These are phyloP conservation scores for Ceratocystis diversiconidia DNA, from an alignment of 2,329 filamentous ascomycete species.

Conservation along the genomic window DNA sequence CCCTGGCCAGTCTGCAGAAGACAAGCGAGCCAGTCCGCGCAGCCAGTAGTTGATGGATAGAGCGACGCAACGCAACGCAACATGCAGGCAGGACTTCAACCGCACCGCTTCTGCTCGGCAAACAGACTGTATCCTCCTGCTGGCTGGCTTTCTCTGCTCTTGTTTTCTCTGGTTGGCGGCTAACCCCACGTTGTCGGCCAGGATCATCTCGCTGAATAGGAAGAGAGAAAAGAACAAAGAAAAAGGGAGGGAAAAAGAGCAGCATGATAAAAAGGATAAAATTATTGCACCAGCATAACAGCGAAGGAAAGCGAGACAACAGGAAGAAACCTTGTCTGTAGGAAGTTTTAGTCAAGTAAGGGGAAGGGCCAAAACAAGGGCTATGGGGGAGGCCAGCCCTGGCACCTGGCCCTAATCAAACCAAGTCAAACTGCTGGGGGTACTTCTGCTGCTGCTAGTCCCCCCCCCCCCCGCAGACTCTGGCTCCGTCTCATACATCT, in stretches of 20 bases:
- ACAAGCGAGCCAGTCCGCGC: not conserved
- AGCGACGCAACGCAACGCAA: not conserved
- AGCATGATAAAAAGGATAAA: not conserved
- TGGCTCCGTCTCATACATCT: too few species aligned
- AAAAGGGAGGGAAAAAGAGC: not conserved
- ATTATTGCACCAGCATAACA: not conserved
- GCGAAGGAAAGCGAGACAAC: not conserved
- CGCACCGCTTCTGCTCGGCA: not conserved
- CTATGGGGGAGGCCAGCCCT: not conserved
- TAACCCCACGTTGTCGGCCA: conserved; percentile 1
- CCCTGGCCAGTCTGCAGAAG: too few species aligned
- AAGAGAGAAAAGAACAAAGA: too few species aligned
- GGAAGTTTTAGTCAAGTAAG: not conserved
- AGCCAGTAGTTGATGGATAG: not conserved
- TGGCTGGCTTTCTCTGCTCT: not conserved
- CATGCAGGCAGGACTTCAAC: not conserved
- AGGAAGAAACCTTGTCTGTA: not conserved
- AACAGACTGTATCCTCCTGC: not conserved
- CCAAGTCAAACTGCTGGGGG: too few species aligned
- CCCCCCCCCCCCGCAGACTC: too few species aligned
- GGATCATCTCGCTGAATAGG: not conserved
- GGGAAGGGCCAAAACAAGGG: not conserved
- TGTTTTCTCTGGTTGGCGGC: not conserved
- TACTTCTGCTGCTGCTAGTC: too few species aligned
- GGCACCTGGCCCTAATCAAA: too few species aligned